Evolutionary conservation across 2,329 filamentous ascomycete genomes (phyloP).

Genomic region (Phialophora verrucosa): DNA sequence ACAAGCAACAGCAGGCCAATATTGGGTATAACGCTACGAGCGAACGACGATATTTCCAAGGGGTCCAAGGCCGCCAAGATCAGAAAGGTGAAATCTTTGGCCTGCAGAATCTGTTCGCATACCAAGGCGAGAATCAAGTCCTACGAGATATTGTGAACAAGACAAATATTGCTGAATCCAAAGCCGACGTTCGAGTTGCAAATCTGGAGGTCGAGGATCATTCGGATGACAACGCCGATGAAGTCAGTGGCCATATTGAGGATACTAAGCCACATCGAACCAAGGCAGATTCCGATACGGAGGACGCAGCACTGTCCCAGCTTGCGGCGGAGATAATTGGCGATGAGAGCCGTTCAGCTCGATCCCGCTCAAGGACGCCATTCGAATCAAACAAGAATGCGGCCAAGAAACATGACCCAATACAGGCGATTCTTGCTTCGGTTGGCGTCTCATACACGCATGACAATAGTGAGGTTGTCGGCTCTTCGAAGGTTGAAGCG

Average conservation of each 20-base stretch:
- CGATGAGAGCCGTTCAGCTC: conserved; percentile 52
- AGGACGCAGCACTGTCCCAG: conserved; percentile 73
- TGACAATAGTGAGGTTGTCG: conserved; percentile 93
- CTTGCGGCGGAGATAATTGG: conserved; percentile 68
- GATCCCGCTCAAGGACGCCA: conserved; percentile 52
- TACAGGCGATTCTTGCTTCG: conserved; percentile 85
- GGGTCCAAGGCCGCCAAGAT: conserved; percentile 80
- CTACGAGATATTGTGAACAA: conserved; percentile 97
- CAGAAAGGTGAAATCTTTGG: conserved; percentile 96
- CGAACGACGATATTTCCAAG: conserved; percentile 93
- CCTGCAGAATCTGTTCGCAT: conserved; percentile 82
- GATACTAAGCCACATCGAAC: conserved; percentile 36
- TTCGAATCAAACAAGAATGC: conserved; percentile 41
- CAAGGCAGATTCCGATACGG: conserved; percentile 49
- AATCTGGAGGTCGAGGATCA: conserved; percentile 72
- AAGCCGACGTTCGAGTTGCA: conserved; percentile 79
- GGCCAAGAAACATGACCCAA: conserved; percentile 66
- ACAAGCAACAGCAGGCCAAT: conserved; percentile 98
- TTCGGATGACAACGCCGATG: conserved; percentile 52
- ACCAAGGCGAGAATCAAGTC: conserved; percentile 73
- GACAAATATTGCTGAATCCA: conserved; percentile 93
- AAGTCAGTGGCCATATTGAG: conserved; percentile 30
- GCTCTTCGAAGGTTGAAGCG: conserved; percentile 88
- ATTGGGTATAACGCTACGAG: conserved; percentile 93
- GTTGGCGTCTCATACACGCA: conserved; percentile 95